Evolutionary conservation across 2,329 filamentous ascomycete species (phyloP).

Genomic region (Aureobasidium namibiae): DNA sequence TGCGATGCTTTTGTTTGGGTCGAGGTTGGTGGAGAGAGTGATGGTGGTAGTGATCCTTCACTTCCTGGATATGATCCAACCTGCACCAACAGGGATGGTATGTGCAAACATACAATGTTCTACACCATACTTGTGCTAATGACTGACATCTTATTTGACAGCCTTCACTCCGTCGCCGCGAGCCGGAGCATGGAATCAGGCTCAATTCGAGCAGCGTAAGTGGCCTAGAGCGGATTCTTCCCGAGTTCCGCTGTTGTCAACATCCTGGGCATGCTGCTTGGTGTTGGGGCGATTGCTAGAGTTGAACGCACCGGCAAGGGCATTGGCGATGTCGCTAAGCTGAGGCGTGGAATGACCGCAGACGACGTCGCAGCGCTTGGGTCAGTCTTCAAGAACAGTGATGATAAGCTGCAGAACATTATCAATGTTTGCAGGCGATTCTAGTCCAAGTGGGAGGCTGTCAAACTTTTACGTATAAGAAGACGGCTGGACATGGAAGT

Average conservation of each 20-base stretch:
- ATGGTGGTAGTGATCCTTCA: constrained; percentile 23
- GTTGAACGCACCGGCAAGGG: not conserved
- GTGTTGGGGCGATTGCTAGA: too few species aligned
- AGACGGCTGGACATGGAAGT: too few species aligned
- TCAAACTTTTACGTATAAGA: not conserved
- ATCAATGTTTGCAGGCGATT: constrained; percentile 2
- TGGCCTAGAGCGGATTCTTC: not conserved
- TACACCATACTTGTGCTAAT: constrained; percentile 3
- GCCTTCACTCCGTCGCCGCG: not conserved
- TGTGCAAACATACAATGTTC: constrained; percentile 1
- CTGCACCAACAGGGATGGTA: not conserved
- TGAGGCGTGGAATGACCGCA: constrained; percentile 4
- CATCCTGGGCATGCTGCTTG: too few species aligned
- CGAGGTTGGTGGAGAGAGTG: constrained; percentile 54
- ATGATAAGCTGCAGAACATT: constrained; percentile 11
- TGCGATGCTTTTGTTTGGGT: constrained; percentile 63
- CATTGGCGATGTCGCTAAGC: constrained; percentile 5
- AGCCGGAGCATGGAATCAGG: not conserved
- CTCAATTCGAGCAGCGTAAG: constrained; percentile 8
- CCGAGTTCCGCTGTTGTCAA: not conserved
- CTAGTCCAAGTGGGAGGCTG: not conserved
- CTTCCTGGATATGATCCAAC: constrained; percentile 5
- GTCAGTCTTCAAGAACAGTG: constrained; percentile 4
- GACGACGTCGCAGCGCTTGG: not conserved
- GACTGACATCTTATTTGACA: not conserved